Percentiles rank a stretch among this genome's conserved stretches.
phyloP scores from a whole-genome alignment of 2,329 filamentous ascomycete species.

The Dendryphion nanum region DNA sequence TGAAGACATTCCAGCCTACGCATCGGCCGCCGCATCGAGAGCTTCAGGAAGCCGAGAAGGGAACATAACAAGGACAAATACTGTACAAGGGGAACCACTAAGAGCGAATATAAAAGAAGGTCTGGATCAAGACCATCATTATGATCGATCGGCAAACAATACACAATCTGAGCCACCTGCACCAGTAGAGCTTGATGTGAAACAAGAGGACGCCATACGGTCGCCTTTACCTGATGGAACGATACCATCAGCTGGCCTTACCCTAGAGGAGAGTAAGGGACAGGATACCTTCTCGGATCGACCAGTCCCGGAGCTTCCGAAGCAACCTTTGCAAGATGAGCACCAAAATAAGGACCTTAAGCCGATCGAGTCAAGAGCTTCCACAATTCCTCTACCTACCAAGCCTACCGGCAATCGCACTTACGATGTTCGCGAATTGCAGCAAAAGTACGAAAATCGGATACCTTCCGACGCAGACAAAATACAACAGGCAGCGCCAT shows the following conservation, averaged over 20 bases:
- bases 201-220: conserved; percentile 46
- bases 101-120: conserved; percentile 33
- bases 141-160: conserved; percentile 45
- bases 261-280: conserved; percentile 28
- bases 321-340: conserved; percentile 34
- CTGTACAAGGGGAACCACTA: conserved; percentile 19
- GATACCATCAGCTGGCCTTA: conserved; percentile 42
- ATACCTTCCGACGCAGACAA: conserved; percentile 54
- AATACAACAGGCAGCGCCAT: conserved; percentile 33
- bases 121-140: conserved; percentile 52
- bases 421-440: conserved; percentile 46
- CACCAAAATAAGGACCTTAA: conserved; percentile 21
- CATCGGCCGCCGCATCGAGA: conserved; percentile 20
- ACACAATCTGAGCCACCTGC: conserved; percentile 37
- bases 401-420: conserved; percentile 32
- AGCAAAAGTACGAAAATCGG: conserved; percentile 50
- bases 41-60: conserved; percentile 18
- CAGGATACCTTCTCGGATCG: conserved; percentile 35
- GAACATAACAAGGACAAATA: conserved; percentile 29
- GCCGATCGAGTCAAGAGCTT: conserved; percentile 38
- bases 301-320: conserved; percentile 34
- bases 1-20: conserved; percentile 44
- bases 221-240: conserved; percentile 52
- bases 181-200: conserved; percentile 42
- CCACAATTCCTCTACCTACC: conserved; percentile 43